These are phyloP conservation scores for Hypoxylon sp. DNA, from an alignment of 2,329 filamentous ascomycete species.

Conservation along the genomic window DNA sequence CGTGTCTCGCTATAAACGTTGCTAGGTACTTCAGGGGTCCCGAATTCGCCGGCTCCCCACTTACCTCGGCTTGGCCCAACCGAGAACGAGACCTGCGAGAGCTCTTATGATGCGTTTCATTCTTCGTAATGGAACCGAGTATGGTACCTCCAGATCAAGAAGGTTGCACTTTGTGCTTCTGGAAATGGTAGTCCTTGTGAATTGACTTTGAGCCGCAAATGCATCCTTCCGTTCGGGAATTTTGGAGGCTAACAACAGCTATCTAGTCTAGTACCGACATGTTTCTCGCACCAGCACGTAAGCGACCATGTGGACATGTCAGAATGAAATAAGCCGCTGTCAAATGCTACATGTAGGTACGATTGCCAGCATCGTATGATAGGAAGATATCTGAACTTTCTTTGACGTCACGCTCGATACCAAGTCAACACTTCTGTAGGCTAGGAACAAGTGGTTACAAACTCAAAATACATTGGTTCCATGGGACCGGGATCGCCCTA, in stretches of 20 bases:
- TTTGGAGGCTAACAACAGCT: slow-evolving; percentile 1
- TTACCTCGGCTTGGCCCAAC: slow-evolving; percentile 40
- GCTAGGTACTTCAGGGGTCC: slow-evolving; percentile 6
- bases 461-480: slow-evolving; percentile 8
- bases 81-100: no score
- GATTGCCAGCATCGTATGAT: neutral
- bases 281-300: neutral
- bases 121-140: slow-evolving; percentile 4
- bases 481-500: neutral
- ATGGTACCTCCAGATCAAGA: no score
- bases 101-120: neutral
- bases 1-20: neutral
- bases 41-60: slow-evolving; percentile 34
- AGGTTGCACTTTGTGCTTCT: slow-evolving; percentile 11
- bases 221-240: slow-evolving; percentile 7
- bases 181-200: neutral
- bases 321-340: neutral
- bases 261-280: neutral
- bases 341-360: neutral
- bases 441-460: neutral
- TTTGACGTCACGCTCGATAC: neutral
- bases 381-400: neutral
- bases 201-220: slow-evolving; percentile 27
- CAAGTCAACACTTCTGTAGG: neutral
- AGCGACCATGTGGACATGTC: no score